These are phyloP conservation scores for Saccharomycopsis sp. DNA, from an alignment of 805 yeast genomes.

Conservation along the genomic window DNA sequence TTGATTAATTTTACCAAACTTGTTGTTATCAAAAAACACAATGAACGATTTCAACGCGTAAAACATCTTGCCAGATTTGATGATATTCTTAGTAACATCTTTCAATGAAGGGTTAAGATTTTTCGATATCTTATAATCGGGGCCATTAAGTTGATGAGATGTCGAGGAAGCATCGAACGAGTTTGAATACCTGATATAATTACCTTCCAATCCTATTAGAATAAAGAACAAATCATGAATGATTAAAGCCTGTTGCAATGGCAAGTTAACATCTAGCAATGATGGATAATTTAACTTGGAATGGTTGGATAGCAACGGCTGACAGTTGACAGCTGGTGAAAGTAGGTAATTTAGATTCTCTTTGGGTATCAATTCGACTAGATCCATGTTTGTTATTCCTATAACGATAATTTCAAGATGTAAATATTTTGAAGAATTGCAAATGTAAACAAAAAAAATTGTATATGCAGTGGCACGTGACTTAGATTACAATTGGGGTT, in stretches of 20 bases:
- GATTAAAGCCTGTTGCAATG: slow-evolving; percentile 63
- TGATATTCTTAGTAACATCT: slow-evolving; percentile 56
- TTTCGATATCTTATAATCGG: slow-evolving; percentile 67
- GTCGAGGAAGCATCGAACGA: slow-evolving; percentile 34
- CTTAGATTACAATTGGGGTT: too few species aligned
- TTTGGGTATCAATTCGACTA: slow-evolving; percentile 6
- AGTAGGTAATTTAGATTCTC: slow-evolving; percentile 6
- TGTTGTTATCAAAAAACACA: slow-evolving; percentile 46
- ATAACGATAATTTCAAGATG: too few species aligned
- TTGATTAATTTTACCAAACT: slow-evolving; percentile 68
- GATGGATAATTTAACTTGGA: slow-evolving; percentile 15
- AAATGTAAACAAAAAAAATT: too few species aligned
- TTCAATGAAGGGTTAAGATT: slow-evolving; percentile 68
- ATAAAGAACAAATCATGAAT: slow-evolving; percentile 64
- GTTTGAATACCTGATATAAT: slow-evolving; percentile 62
- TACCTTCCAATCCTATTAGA: slow-evolving; percentile 70
- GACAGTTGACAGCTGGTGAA: slow-evolving; percentile 6
- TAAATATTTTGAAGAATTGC: too few species aligned
- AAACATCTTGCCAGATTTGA: slow-evolving; percentile 57
- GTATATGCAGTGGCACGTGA: too few species aligned
- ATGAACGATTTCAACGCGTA: slow-evolving; percentile 52
- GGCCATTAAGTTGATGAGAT: slow-evolving; percentile 46
- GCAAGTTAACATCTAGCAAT: slow-evolving; percentile 5
- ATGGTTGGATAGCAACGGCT: slow-evolving; percentile 4
- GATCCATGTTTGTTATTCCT: too few species aligned